Conservation (phyloP, 2,329 filamentous ascomycete species). For the Aciculosporium take region DNA sequence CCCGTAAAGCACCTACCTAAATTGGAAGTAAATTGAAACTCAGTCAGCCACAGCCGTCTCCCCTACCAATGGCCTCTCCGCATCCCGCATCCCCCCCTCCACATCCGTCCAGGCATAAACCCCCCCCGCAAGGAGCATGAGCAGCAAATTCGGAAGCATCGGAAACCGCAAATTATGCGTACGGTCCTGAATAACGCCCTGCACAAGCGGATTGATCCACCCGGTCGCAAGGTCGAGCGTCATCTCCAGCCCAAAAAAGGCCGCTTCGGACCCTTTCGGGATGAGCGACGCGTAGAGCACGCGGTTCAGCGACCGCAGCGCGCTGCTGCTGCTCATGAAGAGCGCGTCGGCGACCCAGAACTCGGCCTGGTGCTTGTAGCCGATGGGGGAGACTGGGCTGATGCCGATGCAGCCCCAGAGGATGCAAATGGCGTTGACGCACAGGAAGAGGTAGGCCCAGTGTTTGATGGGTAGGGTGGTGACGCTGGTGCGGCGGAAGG, state of each 20-base stretch:
- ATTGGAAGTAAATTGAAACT: too few relatives aligned
- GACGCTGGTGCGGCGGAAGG: slow-evolving; percentile 5
- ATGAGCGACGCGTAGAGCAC: slow-evolving; percentile 10
- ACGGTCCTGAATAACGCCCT: slow-evolving; percentile 9
- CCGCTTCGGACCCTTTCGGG: slow-evolving; percentile 9
- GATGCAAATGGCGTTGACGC: slow-evolving; percentile 9
- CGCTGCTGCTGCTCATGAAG: slow-evolving; percentile 11
- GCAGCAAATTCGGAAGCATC: slow-evolving; percentile 10
- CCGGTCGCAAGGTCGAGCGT: slow-evolving; percentile 10
- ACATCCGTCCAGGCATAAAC: slow-evolving; percentile 10
- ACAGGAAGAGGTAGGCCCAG: slow-evolving; percentile 10
- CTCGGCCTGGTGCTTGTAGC: slow-evolving; percentile 10
- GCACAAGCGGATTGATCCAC: slow-evolving; percentile 11
- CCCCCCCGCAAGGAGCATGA: slow-evolving; percentile 7
- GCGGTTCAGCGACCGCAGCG: slow-evolving; percentile 10
- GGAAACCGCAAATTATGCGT: slow-evolving; percentile 11
- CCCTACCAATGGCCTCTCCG: slow-evolving; percentile 5
- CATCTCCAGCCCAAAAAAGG: slow-evolving; percentile 11
- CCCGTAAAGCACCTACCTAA: too few relatives aligned
- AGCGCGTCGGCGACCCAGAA: slow-evolving; percentile 9
- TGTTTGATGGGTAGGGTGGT: slow-evolving; percentile 6
- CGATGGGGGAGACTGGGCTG: slow-evolving; percentile 6
- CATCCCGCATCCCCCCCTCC: slow-evolving; percentile 9
- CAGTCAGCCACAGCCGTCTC: neutral
- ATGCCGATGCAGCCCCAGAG: slow-evolving; percentile 11